Conservation (phyloP, 495 filamentous ascomycete species). For the Xylaria castorea region DNA sequence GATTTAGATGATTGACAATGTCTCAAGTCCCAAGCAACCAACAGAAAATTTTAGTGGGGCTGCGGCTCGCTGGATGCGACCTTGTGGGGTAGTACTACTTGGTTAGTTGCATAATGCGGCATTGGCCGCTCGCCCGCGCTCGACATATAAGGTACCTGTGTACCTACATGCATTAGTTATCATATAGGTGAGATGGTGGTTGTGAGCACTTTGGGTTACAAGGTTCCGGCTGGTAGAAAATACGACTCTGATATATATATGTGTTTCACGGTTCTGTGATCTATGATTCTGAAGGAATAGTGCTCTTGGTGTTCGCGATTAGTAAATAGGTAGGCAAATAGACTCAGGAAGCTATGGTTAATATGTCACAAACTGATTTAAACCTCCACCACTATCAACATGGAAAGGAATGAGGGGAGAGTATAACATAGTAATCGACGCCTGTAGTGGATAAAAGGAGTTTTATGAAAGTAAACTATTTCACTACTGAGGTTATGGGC, state of each 20-base stretch:
- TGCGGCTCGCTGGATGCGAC: constrained; percentile 13
- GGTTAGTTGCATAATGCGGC: constrained; percentile 24
- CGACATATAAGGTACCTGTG: too few relatives aligned
- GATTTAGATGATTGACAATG: neutral
- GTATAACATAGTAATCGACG: neutral
- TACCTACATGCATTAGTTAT: neutral
- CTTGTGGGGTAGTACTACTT: constrained; percentile 23
- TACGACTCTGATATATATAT: neutral
- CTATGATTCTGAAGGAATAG: neutral
- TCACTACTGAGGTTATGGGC: neutral
- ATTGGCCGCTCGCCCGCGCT: neutral
- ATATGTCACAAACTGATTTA: neutral
- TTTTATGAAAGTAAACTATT: neutral
- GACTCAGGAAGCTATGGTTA: neutral
- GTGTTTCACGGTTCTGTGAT: neutral
- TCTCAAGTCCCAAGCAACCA: neutral
- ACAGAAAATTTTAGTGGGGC: constrained; percentile 30
- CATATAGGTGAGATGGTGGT: neutral
- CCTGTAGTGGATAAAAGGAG: neutral
- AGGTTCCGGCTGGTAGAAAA: too few relatives aligned
- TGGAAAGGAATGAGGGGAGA: too few relatives aligned
- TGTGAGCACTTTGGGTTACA: neutral
- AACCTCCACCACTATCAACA: neutral
- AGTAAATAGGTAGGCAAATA: neutral
- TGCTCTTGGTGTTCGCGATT: too few relatives aligned